Evolutionary conservation across 306 rosid species (phyloP).

Genomic region (Abrus pulchellus): DNA sequence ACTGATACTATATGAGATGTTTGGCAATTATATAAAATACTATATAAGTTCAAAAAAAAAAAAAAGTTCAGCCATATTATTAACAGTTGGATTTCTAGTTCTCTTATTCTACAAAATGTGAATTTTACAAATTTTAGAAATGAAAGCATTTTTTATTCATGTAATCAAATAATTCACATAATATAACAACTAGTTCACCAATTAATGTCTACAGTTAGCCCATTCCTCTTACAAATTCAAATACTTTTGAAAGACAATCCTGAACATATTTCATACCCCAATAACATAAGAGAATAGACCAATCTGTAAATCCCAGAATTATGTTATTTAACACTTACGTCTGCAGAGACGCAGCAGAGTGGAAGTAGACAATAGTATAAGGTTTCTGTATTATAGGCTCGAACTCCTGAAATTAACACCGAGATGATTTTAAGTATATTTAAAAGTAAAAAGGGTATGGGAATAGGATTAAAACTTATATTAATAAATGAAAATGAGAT

Average conservation of each 20-base stretch:
- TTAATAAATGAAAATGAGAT: constrained; percentile 9
- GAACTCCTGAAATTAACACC: constrained; percentile 77
- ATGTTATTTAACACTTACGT: constrained; percentile 67
- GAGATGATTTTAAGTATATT: constrained; percentile 38
- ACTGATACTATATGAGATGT: constrained; percentile 15
- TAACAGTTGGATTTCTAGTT: constrained; percentile 28
- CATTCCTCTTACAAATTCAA: constrained; percentile 3
- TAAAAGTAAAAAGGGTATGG: constrained; percentile 2
- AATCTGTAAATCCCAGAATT: constrained; percentile 39
- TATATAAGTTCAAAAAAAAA: neutral
- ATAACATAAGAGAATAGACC: constrained; percentile 27
- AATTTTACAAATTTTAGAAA: constrained; percentile 32
- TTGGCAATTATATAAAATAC: constrained; percentile 3
- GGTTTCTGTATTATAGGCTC: constrained; percentile 98
- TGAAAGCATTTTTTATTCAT: constrained; percentile 6
- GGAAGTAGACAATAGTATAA: constrained; percentile 89
- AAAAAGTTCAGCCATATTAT: constrained; percentile 28
- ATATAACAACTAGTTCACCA: constrained; percentile 27
- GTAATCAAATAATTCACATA: constrained; percentile 28
- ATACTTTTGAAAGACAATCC: constrained; percentile 18
- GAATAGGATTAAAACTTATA: constrained; percentile 5
- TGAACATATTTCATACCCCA: constrained; percentile 1
- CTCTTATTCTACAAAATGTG: constrained; percentile 7
- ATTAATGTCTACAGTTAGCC: constrained; percentile 20
- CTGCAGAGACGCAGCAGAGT: constrained; percentile 97